Conservation (phyloP, 805 yeast species). For the Huiozyma sinensis region DNA sequence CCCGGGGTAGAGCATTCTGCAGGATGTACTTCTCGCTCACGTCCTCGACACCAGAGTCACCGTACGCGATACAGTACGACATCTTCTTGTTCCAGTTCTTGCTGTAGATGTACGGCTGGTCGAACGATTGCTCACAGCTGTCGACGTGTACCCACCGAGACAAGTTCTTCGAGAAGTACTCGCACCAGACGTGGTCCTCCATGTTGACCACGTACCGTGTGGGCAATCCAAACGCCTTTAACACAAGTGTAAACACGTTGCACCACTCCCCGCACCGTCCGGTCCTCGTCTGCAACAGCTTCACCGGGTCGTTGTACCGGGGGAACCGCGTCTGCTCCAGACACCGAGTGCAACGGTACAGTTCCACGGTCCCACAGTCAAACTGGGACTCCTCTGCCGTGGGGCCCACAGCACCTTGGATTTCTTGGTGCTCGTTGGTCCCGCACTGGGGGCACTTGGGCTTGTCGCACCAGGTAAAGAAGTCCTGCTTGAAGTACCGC, state of each 20-base stretch:
- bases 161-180: constrained; percentile 53
- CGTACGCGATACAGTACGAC: constrained; percentile 75
- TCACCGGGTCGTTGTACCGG: constrained; percentile 58
- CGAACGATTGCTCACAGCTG: constrained; percentile 77
- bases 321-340: constrained; percentile 47
- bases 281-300: constrained; percentile 45
- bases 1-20: constrained; percentile 37
- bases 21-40: constrained; percentile 57
- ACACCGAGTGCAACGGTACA: constrained; percentile 52
- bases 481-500: constrained; percentile 64
- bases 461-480: constrained; percentile 74
- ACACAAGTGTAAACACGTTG: constrained; percentile 61
- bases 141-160: constrained; percentile 82
- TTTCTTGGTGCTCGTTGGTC: constrained; percentile 28
- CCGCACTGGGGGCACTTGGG: constrained; percentile 52
- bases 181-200: constrained; percentile 97
- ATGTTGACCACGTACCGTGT: constrained; percentile 74
- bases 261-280: constrained; percentile 98
- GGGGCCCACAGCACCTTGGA: constrained; percentile 34
- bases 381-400: constrained; percentile 33
- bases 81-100: constrained; percentile 89
- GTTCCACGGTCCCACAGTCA: constrained; percentile 51
- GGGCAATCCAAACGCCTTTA: constrained; percentile 54
- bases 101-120: constrained; percentile 67
- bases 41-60: constrained; percentile 52